Evolutionary conservation across 805 yeast species (phyloP), one percentile per base, ranked within the genome.

Genomic region (Kluyveromyces wickerhamii): DNA sequence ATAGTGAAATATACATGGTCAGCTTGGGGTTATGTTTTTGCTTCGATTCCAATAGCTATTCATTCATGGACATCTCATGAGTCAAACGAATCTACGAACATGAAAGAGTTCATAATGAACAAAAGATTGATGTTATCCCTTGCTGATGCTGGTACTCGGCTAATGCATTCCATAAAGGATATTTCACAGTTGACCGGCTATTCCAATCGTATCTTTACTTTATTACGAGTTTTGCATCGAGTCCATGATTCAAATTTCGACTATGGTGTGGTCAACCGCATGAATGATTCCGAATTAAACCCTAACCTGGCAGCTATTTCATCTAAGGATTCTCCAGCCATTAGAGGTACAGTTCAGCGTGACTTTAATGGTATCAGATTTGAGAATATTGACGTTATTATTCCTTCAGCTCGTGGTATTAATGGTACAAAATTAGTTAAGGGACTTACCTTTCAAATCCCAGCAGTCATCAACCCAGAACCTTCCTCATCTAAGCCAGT

Each of bases 161-260:
- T 88, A 61, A 87, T 88, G 95, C 86, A 85, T 58, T 86, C 96
- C 2, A 82, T 87, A 45, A 88, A 88, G 56, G 96, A 87, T 58
- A 71, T 88, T 15, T 81, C 92, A n/a, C 88, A 79, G 55, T 69
- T 88, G 36, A 83, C 95, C 1, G 96, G 96, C 9, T 81, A 83
- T 53, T 85, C 96, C 1, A 89, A 85, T 48, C 65, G 96, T 44
- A 81, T 88, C 4, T 88, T 84, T 61, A 72, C 74, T 13, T 65
- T 88, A 34, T 63, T 88, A 36, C 67, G 81, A n/a, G 77, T 77
- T 19, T 65, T 88, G 39, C 96, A 88, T 60, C 74, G 82, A 51
- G 89, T 81, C 11, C 94, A 86, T 54, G 80, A 87, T 23, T 39
- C 42, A 13, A 59, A 62, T 26, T 66, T 64, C 41, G 57, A 58